Evolutionary conservation across 371 early-diverging fungal genomes (phyloP), one percentile per base, ranked within the genome.

Genomic region (Mucor piriformis): DNA sequence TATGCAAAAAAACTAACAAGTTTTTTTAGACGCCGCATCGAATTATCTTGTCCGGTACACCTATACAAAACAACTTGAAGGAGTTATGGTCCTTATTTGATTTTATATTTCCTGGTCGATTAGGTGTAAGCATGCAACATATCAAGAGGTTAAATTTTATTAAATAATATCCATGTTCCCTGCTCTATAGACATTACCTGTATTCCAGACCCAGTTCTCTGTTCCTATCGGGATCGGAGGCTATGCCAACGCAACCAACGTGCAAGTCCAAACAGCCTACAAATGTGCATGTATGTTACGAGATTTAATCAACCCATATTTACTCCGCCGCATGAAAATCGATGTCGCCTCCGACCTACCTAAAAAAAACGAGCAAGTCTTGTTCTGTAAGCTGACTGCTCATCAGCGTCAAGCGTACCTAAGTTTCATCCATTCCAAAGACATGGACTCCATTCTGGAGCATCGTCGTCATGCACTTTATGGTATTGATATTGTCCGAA

Each of bases 31-130:
- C 95, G 12, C 85, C 91, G 0, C 91, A 96, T 64, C 81, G 96
- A 27, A 88, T 97, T 50, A 90, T 98, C 23, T 80, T 99, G 1
- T 92, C 95, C 2, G 99, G 99, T 16, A 99, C 99, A 16, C 99
- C 99, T 0, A 96, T 99, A 40, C 99, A 99, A 69, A 99, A 99
- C 72, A 97, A 93, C 63, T 75, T 99, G 37, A 90, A 85, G 46
- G 99, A 99, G 66, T 83, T 99, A 8, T 99, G 99, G 99, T 92
- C 94, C 2, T 73, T 99, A 29, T 94, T 95, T 65, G 98, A 99
- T 75, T 99, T 96, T 74, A 87, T 96, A 0, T 93, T 86, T 63
- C 99, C 99, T 2, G 98, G 97, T 4, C 82, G 93, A 42, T 79
- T 99, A 11, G 99, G 99, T 27, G 87, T 86, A 67, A 68, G 77